Evolutionary conservation across 2,329 filamentous ascomycete species (phyloP).

Genomic region (Chaetomium strumarium): DNA sequence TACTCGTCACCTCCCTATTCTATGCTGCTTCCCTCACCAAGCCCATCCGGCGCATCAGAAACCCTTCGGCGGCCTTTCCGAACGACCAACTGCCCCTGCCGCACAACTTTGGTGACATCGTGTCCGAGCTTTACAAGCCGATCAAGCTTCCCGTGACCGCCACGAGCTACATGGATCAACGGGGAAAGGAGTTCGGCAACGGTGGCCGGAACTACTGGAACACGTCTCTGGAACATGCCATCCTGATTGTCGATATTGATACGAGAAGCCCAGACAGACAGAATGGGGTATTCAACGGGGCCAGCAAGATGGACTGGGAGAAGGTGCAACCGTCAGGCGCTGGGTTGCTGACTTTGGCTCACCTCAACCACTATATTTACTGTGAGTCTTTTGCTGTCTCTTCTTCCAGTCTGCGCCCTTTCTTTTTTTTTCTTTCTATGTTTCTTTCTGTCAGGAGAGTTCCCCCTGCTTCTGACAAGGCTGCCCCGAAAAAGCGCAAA

Average conservation of each 20-base stretch:
- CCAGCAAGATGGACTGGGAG: slow-evolving; percentile 10
- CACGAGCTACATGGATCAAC: slow-evolving; percentile 8
- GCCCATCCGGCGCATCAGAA: too few species aligned
- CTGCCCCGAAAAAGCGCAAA: too few species aligned
- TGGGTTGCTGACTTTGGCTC: slow-evolving; percentile 26
- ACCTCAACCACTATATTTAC: slow-evolving; percentile 33
- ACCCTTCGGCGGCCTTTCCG: too few species aligned
- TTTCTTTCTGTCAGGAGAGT: too few species aligned
- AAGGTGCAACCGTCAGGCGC: background rate
- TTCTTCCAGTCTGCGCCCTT: too few species aligned
- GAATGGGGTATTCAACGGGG: slow-evolving; percentile 10
- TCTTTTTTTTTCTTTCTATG: too few species aligned
- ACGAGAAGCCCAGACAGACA: slow-evolving; percentile 6
- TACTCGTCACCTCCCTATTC: too few species aligned
- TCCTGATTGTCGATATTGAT: slow-evolving; percentile 14
- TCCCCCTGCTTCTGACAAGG: too few species aligned
- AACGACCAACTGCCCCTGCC: too few species aligned
- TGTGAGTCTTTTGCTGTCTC: slow-evolving; percentile 22
- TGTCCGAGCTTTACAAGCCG: background rate
- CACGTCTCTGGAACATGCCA: slow-evolving; percentile 2
- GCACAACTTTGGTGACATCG: background rate
- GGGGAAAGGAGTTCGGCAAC: background rate
- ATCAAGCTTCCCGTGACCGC: slow-evolving; percentile 8
- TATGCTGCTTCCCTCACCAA: too few species aligned
- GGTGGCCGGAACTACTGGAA: slow-evolving; percentile 4